Base-by-base conservation (phyloP, 768 basidiomycete species). In the Panaeolus papilionaceus region DNA sequence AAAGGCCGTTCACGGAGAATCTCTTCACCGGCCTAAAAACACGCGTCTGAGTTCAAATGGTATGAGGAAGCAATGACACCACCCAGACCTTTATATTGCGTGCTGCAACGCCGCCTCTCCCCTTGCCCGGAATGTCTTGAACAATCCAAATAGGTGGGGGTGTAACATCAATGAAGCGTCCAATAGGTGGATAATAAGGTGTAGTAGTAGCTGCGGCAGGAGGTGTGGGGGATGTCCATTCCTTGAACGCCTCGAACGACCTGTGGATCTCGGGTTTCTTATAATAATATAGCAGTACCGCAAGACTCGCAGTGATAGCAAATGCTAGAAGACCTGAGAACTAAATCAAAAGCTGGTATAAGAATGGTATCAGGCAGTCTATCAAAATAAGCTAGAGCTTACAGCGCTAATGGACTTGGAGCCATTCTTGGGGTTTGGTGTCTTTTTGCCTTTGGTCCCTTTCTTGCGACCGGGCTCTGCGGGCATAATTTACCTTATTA, bases 1-100 rank as follows among this genome's bases (percentile, higher is more conserved):
- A 89, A 75, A 4, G 89, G 88, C 49, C 76, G 75, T 73, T 91
- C 89, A 47, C 79, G 82, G 3, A 89, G 78, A 16, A 91, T 69
- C 1, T 85, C 76, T 71, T 91, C 89, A 62, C 89, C 54, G 10
- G 54, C 54, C 89, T 83, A 83, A 88, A 87, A 87, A 67, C 69
- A 51, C 28, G n/a, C 40, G 58, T 28, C 66, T 42, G 47, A 26
- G 2, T 12, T 20, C 23, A 45, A 28, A 40, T 2, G 23, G n/a
- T 33, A 61, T 38, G 10, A 18, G 28, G 18, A 14, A n/a, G 23
- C 33, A 51, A 70, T 75, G 10, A 18, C 16, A 6, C 16, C 16
- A 18, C 3, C 37, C 64, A 8, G 66, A 85, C 87, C 75, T 81
- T 73, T 26, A 89, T 88, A 72, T 86, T 80, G 44, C 87, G 80